These are phyloP conservation scores for Hypoxylon fragiforme DNA, from an alignment of 495 filamentous ascomycete genomes.

Conservation along the genomic window DNA sequence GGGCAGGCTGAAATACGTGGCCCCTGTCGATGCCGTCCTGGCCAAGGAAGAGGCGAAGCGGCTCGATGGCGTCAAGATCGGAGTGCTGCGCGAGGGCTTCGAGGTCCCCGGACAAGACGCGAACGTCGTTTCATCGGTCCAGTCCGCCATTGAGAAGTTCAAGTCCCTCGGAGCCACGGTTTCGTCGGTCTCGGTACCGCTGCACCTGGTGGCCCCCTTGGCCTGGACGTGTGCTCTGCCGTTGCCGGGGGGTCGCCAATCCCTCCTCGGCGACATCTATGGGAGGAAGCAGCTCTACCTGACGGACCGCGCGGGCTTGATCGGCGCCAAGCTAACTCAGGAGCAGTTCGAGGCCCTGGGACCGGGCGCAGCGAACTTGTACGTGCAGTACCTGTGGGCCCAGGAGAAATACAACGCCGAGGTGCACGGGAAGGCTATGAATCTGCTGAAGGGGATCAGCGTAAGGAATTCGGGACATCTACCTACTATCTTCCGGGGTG, in stretches of 20 bases:
- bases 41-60: conserved; percentile 22
- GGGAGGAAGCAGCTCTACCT: conserved; percentile 41
- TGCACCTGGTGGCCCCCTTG: conserved; percentile 50
- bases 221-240: conserved; percentile 51
- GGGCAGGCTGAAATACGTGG: conserved; percentile 36
- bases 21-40: conserved; percentile 30
- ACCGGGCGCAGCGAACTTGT: conserved; percentile 40
- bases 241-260: conserved; percentile 32
- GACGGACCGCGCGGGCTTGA: conserved; percentile 32
- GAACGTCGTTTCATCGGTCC: conserved; percentile 46
- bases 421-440: conserved; percentile 38
- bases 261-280: conserved; percentile 35
- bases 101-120: conserved; percentile 47
- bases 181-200: conserved; percentile 55
- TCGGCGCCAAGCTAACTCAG: conserved; percentile 38
- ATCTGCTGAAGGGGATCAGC: conserved; percentile 30
- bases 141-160: conserved; percentile 50
- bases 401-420: conserved; percentile 36
- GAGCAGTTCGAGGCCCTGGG: conserved; percentile 42
- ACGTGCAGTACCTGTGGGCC: conserved; percentile 38
- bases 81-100: conserved; percentile 56
- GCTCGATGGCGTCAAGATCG: conserved; percentile 57
- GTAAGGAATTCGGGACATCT: conserved; percentile 1
- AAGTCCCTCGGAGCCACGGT: conserved; percentile 55
- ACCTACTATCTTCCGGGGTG: neutral